Conservation (phyloP, 768 basidiomycete species). For the Suillus discolor region DNA sequence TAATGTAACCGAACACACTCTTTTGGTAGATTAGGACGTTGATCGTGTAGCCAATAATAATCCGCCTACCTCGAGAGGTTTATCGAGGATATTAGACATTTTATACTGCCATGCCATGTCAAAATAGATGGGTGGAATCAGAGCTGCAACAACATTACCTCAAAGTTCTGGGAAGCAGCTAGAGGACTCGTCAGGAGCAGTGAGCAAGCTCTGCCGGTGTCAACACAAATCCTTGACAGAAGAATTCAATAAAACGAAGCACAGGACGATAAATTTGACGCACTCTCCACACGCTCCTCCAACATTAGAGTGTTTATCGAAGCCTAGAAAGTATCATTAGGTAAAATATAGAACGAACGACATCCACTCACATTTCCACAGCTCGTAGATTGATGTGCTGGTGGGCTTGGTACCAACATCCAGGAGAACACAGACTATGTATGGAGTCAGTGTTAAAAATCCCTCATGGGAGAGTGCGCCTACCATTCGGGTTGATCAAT, state of each 20-base stretch:
- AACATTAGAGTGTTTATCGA: constrained; percentile 82
- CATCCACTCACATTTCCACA: constrained; percentile 78
- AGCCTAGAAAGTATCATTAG: constrained; percentile 40
- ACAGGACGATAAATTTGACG: constrained; percentile 18
- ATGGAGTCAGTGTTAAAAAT: constrained; percentile 3
- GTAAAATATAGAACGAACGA: background rate
- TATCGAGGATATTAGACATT: constrained; percentile 95
- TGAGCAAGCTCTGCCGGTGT: constrained; percentile 72
- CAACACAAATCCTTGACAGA: constrained; percentile 70
- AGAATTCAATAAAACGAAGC: constrained; percentile 4
- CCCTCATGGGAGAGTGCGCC: constrained; percentile 8
- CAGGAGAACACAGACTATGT: constrained; percentile 82
- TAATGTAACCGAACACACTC: constrained; percentile 88
- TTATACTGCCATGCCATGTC: constrained; percentile 61
- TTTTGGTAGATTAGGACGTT: constrained; percentile 15
- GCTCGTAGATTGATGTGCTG: constrained; percentile 91
- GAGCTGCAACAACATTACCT: constrained; percentile 43
- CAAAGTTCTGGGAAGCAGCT: constrained; percentile 95
- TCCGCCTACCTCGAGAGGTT: constrained; percentile 76
- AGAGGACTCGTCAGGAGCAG: constrained; percentile 74
- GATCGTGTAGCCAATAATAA: constrained; percentile 19
- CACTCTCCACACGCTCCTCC: constrained; percentile 97
- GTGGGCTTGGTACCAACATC: constrained; percentile 98
- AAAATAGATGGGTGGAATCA: constrained; percentile 2
- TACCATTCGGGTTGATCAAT: constrained; percentile 81